Base-by-base conservation (phyloP, 257 asterid genomes). In the Nicotiana obtusifolia region DNA sequence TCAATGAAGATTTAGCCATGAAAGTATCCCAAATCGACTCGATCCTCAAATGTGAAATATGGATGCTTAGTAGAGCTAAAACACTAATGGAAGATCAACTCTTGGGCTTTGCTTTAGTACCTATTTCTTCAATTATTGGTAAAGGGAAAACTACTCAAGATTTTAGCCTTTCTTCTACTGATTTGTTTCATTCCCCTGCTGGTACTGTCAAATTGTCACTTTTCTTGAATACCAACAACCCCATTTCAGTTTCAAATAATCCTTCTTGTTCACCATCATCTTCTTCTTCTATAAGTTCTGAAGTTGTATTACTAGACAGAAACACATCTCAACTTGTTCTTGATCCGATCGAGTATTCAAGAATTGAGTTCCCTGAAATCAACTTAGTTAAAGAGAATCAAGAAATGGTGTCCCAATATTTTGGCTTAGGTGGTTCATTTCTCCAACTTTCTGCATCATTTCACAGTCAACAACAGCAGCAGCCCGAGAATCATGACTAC, bases 21-120 rank as follows among this genome's bases (percentile, higher is more conserved):
- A 86, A 86, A 37, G 83, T 92, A 76, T 80, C 52, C 67, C 88
- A 87, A 24, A 41, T 53, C 1, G 91, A 92, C 4, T 90, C 91
- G 4, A 89, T 90, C 24, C 84, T 92, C 49, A 92, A 92, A 83
- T 92, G 97, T 33, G 97, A 92, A n/a, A 89, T 92, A 49, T 92
- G 93, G 93, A 92, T 92, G 97, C 86, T 92, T 2, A 92, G 97
- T 85, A 80, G 94, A 64, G 94, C 91, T 60, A 90, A 89, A 86
- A 84, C 82, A 26, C 84, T 82, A 81, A 83, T 92, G 97, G 97
- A 92, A 57, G 94, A 92, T 85, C 97, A 92, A 86, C 94, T 92
- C 73, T 88, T 92, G 2, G 94, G 93, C 5, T 92, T 92, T 44
- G 88, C 85, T 31, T 71, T 90, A 0, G 89, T 93, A 84, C 95